Conservation (phyloP, 208 protist genomes). For the Leishmania braziliensis region DNA sequence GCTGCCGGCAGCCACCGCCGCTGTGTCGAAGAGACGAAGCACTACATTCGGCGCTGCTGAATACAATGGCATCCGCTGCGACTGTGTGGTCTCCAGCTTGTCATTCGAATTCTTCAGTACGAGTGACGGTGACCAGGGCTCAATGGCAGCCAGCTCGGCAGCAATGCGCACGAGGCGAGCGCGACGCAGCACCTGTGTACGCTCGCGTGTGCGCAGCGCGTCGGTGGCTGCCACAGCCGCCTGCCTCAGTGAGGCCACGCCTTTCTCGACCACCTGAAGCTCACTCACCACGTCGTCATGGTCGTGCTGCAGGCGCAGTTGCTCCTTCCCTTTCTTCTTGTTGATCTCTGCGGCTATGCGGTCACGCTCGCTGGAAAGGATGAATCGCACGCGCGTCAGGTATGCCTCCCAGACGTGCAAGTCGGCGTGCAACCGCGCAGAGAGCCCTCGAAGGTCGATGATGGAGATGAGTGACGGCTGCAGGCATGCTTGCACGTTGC, state of each 20-base stretch:
- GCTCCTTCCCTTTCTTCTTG: conserved; percentile 64
- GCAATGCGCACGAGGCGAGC: conserved; percentile 36
- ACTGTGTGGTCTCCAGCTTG: not conserved
- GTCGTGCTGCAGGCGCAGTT: conserved; percentile 50
- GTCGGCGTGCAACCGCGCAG: conserved; percentile 21
- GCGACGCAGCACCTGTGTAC: conserved; percentile 48
- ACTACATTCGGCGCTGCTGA: conserved; percentile 9
- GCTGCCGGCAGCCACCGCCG: conserved; percentile 19
- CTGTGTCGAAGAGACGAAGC: conserved; percentile 19
- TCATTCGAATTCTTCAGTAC: no score
- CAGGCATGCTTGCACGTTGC: conserved; percentile 12
- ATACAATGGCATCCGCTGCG: not conserved
- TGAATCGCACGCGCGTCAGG: conserved; percentile 20
- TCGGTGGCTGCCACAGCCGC: conserved; percentile 29
- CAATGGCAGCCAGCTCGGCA: conserved; percentile 34
- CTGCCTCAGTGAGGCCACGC: conserved; percentile 20
- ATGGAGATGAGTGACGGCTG: conserved; percentile 26
- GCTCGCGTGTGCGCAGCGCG: conserved; percentile 48
- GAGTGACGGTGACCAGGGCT: not conserved
- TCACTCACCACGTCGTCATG: conserved; percentile 49
- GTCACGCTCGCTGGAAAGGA: conserved; percentile 36
- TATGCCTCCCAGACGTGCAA: conserved; percentile 20
- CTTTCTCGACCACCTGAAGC: conserved; percentile 28
- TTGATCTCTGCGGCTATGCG: conserved; percentile 42
- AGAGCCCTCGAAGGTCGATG: conserved; percentile 23